phyloP scores from a whole-genome alignment of 1,139 yeast species.

The Diutina catenulata region DNA sequence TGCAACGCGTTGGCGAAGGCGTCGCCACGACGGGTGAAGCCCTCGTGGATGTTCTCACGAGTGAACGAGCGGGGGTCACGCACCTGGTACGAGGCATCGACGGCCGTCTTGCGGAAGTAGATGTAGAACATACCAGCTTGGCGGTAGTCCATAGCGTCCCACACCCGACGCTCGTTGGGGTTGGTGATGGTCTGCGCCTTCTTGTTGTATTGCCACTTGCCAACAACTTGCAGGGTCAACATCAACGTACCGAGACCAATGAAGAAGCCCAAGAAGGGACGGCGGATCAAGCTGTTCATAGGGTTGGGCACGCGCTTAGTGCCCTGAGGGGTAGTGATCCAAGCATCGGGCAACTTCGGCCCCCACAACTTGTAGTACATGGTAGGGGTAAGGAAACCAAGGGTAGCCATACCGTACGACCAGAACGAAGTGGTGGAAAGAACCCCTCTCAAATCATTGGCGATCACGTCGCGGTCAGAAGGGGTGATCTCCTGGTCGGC shows the following conservation, averaged over 20 bases:
- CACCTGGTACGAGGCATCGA: constrained; percentile 23
- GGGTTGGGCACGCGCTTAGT: constrained; percentile 1
- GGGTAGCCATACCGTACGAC: constrained; percentile 13
- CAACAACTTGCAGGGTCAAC: constrained; percentile 16
- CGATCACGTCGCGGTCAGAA: constrained; percentile 21
- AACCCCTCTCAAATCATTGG: constrained; percentile 19
- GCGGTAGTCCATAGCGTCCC: constrained; percentile 28
- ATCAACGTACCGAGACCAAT: constrained; percentile 19
- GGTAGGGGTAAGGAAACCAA: constrained; percentile 18
- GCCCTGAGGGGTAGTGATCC: background rate
- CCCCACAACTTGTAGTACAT: background rate
- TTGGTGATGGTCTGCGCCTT: constrained; percentile 9
- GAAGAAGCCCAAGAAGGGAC: constrained; percentile 24
- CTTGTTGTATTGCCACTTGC: constrained; percentile 16
- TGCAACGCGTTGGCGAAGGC: constrained; percentile 3
- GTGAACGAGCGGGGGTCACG: constrained; percentile 26
- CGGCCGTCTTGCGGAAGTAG: constrained; percentile 23
- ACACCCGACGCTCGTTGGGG: constrained; percentile 16
- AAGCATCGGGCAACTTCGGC: background rate
- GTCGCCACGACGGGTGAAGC: background rate
- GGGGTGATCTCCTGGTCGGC: constrained; percentile 25
- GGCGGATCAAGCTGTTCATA: constrained; percentile 12
- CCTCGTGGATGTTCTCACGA: constrained; percentile 16
- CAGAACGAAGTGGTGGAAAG: constrained; percentile 16
- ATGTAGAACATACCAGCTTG: constrained; percentile 25